Percentiles rank a stretch among this genome's conserved stretches.
phyloP scores from a whole-genome alignment of 192 early-diverging fungal genomes.

The Backusella liffmaniae region DNA sequence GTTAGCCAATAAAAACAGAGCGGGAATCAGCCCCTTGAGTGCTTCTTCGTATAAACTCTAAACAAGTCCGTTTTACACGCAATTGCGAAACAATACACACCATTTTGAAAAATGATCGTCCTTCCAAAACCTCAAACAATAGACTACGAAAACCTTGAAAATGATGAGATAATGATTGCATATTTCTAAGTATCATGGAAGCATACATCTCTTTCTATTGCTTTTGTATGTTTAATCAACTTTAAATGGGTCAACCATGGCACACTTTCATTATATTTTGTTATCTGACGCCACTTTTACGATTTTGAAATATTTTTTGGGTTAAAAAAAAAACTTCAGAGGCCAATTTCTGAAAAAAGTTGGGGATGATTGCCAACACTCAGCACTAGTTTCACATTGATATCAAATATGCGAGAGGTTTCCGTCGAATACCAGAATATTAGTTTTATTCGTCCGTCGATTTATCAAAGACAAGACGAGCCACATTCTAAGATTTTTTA shows the following conservation, averaged over 20 bases:
- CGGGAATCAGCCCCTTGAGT: not conserved
- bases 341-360: not conserved
- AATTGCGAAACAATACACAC: not conserved
- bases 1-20: not conserved
- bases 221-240: not conserved
- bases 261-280: not conserved
- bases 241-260: not conserved
- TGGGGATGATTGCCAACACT: not conserved
- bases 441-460: not conserved
- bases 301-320: not conserved
- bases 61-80: not conserved
- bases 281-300: not conserved
- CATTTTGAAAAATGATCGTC: not conserved
- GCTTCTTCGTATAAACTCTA: not conserved
- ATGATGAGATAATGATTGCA: not conserved
- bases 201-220: not conserved
- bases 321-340: not conserved
- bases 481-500: not conserved
- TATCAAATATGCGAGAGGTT: not conserved
- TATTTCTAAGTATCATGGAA: not conserved
- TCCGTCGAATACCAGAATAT: not conserved
- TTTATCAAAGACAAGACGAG: not conserved
- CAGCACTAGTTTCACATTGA: not conserved
- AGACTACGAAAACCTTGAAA: not conserved
- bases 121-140: constrained; percentile 2